Percentiles rank a stretch among this genome's conserved stretches.
These are phyloP conservation scores for Colletotrichum sp. DNA, from an alignment of 2,329 filamentous ascomycete genomes.

Conservation along the genomic window DNA sequence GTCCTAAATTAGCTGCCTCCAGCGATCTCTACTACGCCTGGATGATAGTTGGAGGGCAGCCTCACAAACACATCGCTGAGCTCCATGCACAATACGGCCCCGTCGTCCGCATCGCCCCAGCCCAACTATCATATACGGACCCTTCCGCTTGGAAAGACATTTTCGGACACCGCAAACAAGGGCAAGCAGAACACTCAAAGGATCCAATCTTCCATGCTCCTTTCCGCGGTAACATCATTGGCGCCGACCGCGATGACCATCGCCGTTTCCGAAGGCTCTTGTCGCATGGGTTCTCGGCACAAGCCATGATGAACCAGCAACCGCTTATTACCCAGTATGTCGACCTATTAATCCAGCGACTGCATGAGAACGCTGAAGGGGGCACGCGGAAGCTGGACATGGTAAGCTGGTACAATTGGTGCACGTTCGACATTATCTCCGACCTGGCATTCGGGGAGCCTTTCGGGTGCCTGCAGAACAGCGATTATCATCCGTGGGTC, in stretches of 20 bases:
- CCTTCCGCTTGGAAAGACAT: not conserved
- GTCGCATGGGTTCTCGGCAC: constrained; percentile 26
- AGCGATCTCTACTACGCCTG: not conserved
- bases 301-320: constrained; percentile 26
- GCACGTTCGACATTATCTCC: not conserved
- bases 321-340: constrained; percentile 38
- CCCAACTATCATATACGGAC: not conserved
- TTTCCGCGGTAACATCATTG: not conserved
- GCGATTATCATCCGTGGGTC: not conserved
- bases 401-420: not conserved
- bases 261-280: constrained; percentile 2
- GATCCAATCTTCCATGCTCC: not conserved
- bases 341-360: constrained; percentile 38
- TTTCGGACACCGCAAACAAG: not conserved
- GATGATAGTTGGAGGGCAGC: not conserved
- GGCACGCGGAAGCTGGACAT: not conserved
- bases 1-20: not conserved
- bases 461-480: not conserved
- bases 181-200: not conserved
- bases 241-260: not conserved
- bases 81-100: not conserved
- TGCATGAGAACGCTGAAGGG: constrained; percentile 29
- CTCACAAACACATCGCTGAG: not conserved
- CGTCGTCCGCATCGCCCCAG: constrained; percentile 6
- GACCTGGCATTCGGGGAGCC: not conserved